A percentile compares a stretch with the other conserved stretches of the same genome.
Evolutionary conservation across 1,284 basidiomycete genomes (phyloP).

Genomic region (Farysia itapuensis): DNA sequence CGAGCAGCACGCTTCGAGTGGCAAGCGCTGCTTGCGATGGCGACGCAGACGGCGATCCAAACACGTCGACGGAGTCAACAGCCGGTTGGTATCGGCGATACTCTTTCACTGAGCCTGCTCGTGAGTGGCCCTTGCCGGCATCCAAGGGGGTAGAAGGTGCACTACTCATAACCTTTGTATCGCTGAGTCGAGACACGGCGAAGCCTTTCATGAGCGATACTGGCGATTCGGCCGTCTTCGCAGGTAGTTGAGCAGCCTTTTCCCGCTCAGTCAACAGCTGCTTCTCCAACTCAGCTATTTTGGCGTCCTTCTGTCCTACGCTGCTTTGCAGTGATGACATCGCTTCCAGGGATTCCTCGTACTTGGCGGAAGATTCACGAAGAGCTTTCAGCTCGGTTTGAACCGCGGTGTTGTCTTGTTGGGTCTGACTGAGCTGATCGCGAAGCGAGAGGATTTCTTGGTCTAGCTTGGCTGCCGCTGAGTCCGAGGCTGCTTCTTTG

Average conservation of each 20-base stretch:
- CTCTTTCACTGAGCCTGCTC: conserved; percentile 47
- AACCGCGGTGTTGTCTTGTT: no score
- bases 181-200: conserved; percentile 9
- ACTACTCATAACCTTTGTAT: neutral
- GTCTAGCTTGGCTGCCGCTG: no score
- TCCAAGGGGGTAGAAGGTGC: neutral
- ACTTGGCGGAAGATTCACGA: no score
- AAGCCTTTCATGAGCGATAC: conserved; percentile 15
- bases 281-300: conserved; percentile 11
- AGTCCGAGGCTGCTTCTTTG: no score
- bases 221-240: conserved; percentile 8
- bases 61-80: neutral
- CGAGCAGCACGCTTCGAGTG: conserved; percentile 10
- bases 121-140: conserved; percentile 3
- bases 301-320: conserved; percentile 11
- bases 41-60: conserved; percentile 1
- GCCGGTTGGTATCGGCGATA: conserved; percentile 24
- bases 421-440: no score
- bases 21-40: conserved; percentile 3
- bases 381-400: conserved; percentile 21
- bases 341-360: no score
- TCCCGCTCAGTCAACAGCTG: conserved; percentile 4
- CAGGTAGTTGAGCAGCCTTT: conserved; percentile 16
- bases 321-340: no score
- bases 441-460: no score